Conservation (phyloP, 2,329 filamentous ascomycete species). For the Xylaria sp. region DNA sequence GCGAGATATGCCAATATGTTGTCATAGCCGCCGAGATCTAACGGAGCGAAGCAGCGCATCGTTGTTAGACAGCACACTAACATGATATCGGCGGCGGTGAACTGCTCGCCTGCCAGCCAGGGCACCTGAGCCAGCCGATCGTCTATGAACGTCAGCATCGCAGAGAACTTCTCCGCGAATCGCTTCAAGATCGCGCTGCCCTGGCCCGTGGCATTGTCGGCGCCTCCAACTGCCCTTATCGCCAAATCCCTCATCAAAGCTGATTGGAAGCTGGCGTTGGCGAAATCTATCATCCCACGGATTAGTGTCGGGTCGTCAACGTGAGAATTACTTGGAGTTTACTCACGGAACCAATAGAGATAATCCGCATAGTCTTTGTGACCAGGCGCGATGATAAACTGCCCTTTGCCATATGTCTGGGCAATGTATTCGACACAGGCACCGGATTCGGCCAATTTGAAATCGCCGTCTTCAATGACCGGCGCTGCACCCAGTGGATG, state of each 20-base stretch:
- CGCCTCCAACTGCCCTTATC: not conserved
- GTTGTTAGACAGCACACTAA: slow-evolving; percentile 69
- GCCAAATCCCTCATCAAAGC: slow-evolving; percentile 15
- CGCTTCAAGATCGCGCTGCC: slow-evolving; percentile 49
- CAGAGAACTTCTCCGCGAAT: slow-evolving; percentile 50
- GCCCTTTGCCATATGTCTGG: slow-evolving; percentile 32
- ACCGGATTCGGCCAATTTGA: slow-evolving; percentile 31
- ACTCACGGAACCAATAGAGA: slow-evolving; percentile 41
- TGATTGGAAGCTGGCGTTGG: slow-evolving; percentile 50
- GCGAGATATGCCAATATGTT: slow-evolving; percentile 59
- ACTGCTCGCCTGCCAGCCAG: slow-evolving; percentile 69
- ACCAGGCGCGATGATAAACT: slow-evolving; percentile 22
- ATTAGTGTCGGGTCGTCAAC: not conserved
- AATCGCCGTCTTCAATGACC: slow-evolving; percentile 32
- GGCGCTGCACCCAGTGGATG: slow-evolving; percentile 33
- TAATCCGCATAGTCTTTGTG: slow-evolving; percentile 34
- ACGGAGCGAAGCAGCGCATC: slow-evolving; percentile 63
- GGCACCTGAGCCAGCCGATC: slow-evolving; percentile 57
- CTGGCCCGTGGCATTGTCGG: slow-evolving; percentile 33
- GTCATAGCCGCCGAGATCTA: slow-evolving; percentile 54
- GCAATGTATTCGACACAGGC: slow-evolving; percentile 36
- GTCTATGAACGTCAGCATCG: slow-evolving; percentile 59
- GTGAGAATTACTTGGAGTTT: not conserved
- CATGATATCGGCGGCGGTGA: slow-evolving; percentile 75
- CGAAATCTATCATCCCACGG: slow-evolving; percentile 56